Base-by-base conservation (phyloP, 2,329 filamentous ascomycete genomes). In the Chaetomiaceae sp. region DNA sequence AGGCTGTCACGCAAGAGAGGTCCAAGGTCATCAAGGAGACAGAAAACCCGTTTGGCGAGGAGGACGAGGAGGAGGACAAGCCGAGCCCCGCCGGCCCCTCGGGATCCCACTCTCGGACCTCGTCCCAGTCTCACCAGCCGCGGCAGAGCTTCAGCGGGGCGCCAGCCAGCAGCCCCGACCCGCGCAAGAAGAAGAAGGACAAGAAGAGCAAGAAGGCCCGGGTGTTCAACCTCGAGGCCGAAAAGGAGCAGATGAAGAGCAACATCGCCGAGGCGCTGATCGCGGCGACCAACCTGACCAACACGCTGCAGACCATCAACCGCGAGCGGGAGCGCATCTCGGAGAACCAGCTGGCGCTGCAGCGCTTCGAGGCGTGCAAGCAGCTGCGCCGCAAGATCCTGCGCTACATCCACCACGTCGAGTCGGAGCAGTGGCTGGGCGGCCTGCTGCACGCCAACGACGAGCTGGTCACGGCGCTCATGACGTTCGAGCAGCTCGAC, bases 401-500 rank as follows among this genome's bases (percentile, higher is more conserved):
- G 34, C 86, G 90, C 50, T 97, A 96, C 66, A 96, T 97, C 56
- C 89, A 97, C 64, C 79, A 90, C 44, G 86, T 97, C 12, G 89
- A 96, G 65, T 85, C 83, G 8, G 92, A 97, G 63, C 85, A 97
- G 63, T 96, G 87, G 77, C 83, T 99, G 8, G 93, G 92, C 37
- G 85, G 89, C 54, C 77, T 99, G 4, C 83, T 99, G 16, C 89
- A 93, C 62, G 91, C 92, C 57, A 97, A 99, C 62, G 93, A 99
- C 62, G 88, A 95, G 68, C 83, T 99, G n/a, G 88, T 97, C 35
- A 86, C 86, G 55, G 89, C 91, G 1, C 77, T 99, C 51, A 96
- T 95, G 81, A 87, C 90, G 0, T 99, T 90, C 64, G 92, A 97
- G 69, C 88, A 96, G 60, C 81, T 97, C 56, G 92, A 99, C 65